Evolutionary conservation across 2,329 filamentous ascomycete genomes (phyloP).

Genomic region (Trichoderma sp.): DNA sequence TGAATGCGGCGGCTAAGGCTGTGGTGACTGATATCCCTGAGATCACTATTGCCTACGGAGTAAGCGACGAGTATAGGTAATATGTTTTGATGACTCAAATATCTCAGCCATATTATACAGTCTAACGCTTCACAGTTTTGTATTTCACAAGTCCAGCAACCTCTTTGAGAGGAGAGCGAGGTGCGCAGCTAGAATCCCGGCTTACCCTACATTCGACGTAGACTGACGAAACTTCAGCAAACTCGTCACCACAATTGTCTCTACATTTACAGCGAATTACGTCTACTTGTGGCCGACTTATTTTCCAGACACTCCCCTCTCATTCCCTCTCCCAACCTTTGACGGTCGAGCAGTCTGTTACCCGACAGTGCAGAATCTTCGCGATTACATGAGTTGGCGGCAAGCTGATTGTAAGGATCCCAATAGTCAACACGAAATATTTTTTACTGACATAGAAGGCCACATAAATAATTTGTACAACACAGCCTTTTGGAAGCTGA

Average conservation of each 20-base stretch:
- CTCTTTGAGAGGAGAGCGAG: constrained; percentile 84
- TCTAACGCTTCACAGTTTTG: constrained; percentile 59
- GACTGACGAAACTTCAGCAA: constrained; percentile 57
- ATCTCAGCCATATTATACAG: background rate
- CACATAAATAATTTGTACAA: constrained; percentile 99
- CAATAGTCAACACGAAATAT: too few species aligned
- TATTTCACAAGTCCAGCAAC: constrained; percentile 77
- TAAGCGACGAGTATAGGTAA: constrained; percentile 89
- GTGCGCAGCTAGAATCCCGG: constrained; percentile 43
- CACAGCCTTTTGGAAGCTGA: constrained; percentile 90
- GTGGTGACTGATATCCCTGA: constrained; percentile 83
- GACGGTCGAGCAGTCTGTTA: constrained; percentile 91
- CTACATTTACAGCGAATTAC: constrained; percentile 91
- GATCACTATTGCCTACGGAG: constrained; percentile 82
- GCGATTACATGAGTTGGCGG: constrained; percentile 96
- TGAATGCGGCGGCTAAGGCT: constrained; percentile 88
- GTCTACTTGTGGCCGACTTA: constrained; percentile 74
- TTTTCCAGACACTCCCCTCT: constrained; percentile 70
- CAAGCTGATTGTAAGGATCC: constrained; percentile 81
- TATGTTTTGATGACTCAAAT: background rate
- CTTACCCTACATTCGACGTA: background rate
- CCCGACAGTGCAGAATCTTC: constrained; percentile 74
- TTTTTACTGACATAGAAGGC: constrained; percentile 48
- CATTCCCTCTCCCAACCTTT: constrained; percentile 79
- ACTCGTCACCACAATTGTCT: constrained; percentile 84